Evolutionary conservation across 768 basidiomycete species (phyloP), one percentile per base, ranked within the genome.

Genomic region (Dentipellis fragilis): DNA sequence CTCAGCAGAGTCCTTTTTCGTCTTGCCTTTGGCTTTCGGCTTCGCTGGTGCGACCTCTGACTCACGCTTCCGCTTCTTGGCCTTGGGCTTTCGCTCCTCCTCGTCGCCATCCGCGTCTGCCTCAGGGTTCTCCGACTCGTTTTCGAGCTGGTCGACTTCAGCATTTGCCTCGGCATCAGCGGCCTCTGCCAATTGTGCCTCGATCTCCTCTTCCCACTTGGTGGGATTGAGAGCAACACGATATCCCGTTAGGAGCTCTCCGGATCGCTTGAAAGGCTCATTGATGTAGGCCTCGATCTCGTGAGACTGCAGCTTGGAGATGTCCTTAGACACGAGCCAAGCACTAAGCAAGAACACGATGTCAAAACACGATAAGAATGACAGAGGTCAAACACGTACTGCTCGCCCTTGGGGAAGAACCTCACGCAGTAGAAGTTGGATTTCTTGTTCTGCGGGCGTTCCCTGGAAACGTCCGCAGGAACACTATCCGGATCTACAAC

Each of bases 351-450:
- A 12, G 47, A 23, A 65, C 51, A 12, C 56, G 62, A 42, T 1
- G 40, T 59, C 49, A 60, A 60, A 40, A 57, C 48, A 54, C 34
- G 42, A 51, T 12, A 52, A 55, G 49, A 45, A 52, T 55, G 62
- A 51, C 54, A 54, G 29, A 48, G 9, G 39, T 14, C 23, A 39
- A 46, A 45, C 19, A 84, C 95, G 69, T 65, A 98, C 96, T 85
- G 89, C 71, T 97, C 95, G 52, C 89, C 93, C 29, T 80, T 80
- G 4, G 96, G 93, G 80, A 96, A 98, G 80, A 94, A 99, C 60
- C 85, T 77, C 35, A 85, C 78, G 59, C 82, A 83, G 71, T 89
- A 85, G 61, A 83, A 85, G 11, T 72, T 74, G 10, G 79, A 73
- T 71, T 89, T 93, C 71, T 86, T 88, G 63, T 75, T 77, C 3